Conservation (phyloP, 495 filamentous ascomycete species). For the Penicillium alfredii region DNA sequence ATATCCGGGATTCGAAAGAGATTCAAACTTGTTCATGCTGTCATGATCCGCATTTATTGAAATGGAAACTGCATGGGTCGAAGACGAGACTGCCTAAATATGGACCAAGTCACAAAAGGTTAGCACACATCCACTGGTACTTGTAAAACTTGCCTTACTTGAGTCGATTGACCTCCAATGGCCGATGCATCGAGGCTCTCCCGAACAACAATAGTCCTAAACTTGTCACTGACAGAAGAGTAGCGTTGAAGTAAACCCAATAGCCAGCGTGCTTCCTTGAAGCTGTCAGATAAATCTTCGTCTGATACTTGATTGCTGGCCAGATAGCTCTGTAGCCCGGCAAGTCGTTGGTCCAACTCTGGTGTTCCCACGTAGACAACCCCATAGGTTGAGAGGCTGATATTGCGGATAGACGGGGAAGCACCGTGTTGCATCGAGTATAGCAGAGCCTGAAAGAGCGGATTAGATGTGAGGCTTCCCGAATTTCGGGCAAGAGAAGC, state of each 20-base stretch:
- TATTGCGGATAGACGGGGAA: neutral
- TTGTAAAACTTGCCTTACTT: neutral
- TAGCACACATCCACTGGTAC: neutral
- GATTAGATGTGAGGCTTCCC: neutral
- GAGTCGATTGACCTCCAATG: neutral
- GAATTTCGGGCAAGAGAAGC: neutral
- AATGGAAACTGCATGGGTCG: too few species aligned
- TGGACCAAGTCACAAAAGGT: neutral
- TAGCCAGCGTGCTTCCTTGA: slow-evolving; percentile 10
- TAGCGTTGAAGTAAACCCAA: slow-evolving; percentile 3
- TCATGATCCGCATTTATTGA: slow-evolving; percentile 5
- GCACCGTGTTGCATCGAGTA: slow-evolving; percentile 1
- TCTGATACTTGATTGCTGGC: slow-evolving; percentile 1
- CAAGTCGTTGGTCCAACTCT: slow-evolving; percentile 6
- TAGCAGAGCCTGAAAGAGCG: slow-evolving; percentile 9
- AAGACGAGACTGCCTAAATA: too few species aligned
- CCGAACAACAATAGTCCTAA: slow-evolving; percentile 6
- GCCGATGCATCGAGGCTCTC: neutral
- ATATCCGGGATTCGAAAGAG: slow-evolving; percentile 4
- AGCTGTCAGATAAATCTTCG: slow-evolving; percentile 3
- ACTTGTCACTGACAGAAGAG: neutral
- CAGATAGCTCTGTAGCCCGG: slow-evolving; percentile 6
- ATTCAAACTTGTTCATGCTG: slow-evolving; percentile 11
- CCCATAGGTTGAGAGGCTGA: slow-evolving; percentile 5
- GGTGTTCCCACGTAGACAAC: slow-evolving; percentile 9